phyloP scores from a whole-genome alignment of 176 grass and related monocot species.

The Carex kokanica region DNA sequence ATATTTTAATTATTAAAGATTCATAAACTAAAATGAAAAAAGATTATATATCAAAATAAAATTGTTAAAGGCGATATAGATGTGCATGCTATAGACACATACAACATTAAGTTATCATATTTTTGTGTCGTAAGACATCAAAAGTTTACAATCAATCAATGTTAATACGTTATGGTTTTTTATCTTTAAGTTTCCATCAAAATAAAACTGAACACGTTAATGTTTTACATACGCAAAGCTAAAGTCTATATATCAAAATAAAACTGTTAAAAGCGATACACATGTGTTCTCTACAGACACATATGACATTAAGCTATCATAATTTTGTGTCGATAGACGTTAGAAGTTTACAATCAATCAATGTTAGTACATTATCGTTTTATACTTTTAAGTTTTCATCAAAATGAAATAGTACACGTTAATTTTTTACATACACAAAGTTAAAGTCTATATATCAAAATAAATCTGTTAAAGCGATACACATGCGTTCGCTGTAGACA shows the following conservation, averaged over 20 bases:
- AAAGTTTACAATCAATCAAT: not conserved
- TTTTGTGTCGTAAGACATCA: not conserved
- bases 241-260: not conserved
- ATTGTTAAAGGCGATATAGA: not conserved
- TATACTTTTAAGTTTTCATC: not conserved
- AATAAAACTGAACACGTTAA: not conserved
- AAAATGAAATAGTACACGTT: not conserved
- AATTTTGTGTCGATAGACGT: not conserved
- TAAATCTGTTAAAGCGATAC: not conserved
- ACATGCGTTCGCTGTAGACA: not conserved
- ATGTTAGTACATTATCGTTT: not conserved
- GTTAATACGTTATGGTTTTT: not conserved
- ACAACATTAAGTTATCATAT: not conserved
- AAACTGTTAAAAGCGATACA: not conserved
- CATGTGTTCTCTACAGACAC: not conserved
- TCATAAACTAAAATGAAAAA: not conserved
- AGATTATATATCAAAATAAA: not conserved
- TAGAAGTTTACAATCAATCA: not conserved
- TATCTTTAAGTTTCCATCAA: not conserved
- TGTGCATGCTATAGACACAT: not conserved
- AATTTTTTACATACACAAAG: not conserved
- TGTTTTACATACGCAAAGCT: not conserved
- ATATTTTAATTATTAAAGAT: not conserved
- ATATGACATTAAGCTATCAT: not conserved
- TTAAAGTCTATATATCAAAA: not conserved